Conservation (phyloP, 495 filamentous ascomycete genomes). For the Penicillium silybi region DNA sequence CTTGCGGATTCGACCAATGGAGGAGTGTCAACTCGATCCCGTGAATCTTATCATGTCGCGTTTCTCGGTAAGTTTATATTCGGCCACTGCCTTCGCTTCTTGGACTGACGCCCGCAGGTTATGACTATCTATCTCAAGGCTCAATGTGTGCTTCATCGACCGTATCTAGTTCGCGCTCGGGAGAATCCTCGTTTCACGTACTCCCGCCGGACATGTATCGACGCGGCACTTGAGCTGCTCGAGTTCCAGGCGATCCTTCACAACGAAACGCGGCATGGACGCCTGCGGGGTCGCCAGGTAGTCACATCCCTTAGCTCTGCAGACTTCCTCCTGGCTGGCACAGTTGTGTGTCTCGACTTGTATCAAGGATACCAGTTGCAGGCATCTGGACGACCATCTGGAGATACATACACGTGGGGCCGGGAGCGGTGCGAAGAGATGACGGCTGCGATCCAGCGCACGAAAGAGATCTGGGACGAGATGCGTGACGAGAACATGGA, state of each 20-base stretch:
- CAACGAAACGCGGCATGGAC: slow-evolving; percentile 68
- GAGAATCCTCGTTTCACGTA: slow-evolving; percentile 77
- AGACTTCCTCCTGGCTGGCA: slow-evolving; percentile 87
- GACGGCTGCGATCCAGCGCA: slow-evolving; percentile 66
- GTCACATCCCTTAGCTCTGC: slow-evolving; percentile 72
- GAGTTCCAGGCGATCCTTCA: slow-evolving; percentile 72
- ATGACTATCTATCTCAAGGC: slow-evolving; percentile 88
- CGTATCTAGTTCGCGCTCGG: slow-evolving; percentile 74
- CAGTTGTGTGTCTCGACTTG: slow-evolving; percentile 87
- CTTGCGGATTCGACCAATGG: slow-evolving; percentile 69
- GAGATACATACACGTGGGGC: slow-evolving; percentile 62
- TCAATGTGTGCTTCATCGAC: slow-evolving; percentile 82
- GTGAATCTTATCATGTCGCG: slow-evolving; percentile 80
- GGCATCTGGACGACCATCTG: slow-evolving; percentile 36
- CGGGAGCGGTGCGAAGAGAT: slow-evolving; percentile 69
- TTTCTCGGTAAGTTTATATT: slow-evolving; percentile 48
- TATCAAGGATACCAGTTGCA: slow-evolving; percentile 37
- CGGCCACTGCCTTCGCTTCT: neutral
- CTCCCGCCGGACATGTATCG: slow-evolving; percentile 80
- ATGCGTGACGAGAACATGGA: slow-evolving; percentile 76
- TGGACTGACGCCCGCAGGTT: slow-evolving; percentile 37
- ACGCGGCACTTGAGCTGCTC: slow-evolving; percentile 78
- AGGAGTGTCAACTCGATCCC: slow-evolving; percentile 71
- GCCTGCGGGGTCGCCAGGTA: slow-evolving; percentile 66
- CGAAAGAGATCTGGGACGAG: slow-evolving; percentile 73